phyloP scores from a whole-genome alignment of 2,329 filamentous ascomycete genomes.

The Penicillium sp. region DNA sequence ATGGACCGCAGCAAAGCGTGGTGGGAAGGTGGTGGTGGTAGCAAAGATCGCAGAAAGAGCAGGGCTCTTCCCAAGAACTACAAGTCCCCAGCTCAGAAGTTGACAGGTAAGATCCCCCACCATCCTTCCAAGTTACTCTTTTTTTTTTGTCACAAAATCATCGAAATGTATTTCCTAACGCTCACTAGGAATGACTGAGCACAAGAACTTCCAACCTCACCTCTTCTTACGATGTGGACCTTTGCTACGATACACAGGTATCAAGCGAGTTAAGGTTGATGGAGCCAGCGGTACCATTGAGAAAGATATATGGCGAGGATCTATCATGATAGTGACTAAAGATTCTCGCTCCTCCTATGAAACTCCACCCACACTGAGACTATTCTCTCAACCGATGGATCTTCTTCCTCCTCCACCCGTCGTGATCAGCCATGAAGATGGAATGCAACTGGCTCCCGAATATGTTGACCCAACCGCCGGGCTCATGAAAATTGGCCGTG shows the following conservation, averaged over 20 bases:
- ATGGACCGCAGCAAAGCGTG: constrained; percentile 61
- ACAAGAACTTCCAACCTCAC: constrained; percentile 73
- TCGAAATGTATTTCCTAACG: constrained; percentile 2
- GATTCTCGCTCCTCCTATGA: constrained; percentile 83
- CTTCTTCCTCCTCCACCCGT: constrained; percentile 74
- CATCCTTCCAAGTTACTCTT: not conserved
- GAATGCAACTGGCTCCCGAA: constrained; percentile 64
- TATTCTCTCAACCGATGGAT: constrained; percentile 85
- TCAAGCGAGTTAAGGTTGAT: constrained; percentile 55
- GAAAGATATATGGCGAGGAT: constrained; percentile 86
- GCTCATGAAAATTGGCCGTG: constrained; percentile 77
- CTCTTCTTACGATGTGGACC: constrained; percentile 89
- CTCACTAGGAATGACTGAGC: constrained; percentile 43
- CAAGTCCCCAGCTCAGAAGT: constrained; percentile 33
- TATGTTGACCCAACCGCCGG: constrained; percentile 89
- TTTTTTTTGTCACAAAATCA: not conserved
- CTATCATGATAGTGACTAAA: constrained; percentile 89
- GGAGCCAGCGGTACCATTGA: constrained; percentile 46
- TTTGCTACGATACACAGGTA: constrained; percentile 82
- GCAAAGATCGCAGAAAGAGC: constrained; percentile 46
- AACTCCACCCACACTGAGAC: constrained; percentile 68
- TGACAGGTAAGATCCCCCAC: constrained; percentile 27
- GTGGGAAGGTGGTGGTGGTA: constrained; percentile 67
- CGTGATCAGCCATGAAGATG: constrained; percentile 60
- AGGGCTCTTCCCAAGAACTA: constrained; percentile 42